Evolutionary conservation across 495 filamentous ascomycete species (phyloP).

Genomic region (Penicillium argentinense): DNA sequence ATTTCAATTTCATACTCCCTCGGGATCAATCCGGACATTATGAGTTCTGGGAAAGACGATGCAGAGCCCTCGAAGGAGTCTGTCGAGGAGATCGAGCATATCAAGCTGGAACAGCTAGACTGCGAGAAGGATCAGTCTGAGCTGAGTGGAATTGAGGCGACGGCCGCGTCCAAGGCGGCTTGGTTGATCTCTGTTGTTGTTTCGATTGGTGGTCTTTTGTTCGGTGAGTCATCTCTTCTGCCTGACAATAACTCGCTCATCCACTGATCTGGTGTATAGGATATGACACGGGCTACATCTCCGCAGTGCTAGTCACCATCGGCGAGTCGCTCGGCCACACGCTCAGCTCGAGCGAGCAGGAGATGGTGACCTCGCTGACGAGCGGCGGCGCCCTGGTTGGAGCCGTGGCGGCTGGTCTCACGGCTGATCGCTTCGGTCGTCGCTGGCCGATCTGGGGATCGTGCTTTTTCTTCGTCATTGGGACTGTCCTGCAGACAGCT

Average conservation of each 20-base stretch:
- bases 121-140: conserved; percentile 2
- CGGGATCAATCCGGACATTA: background rate
- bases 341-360: conserved; percentile 18
- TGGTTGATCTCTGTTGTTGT: conserved; percentile 20
- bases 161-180: conserved; percentile 14
- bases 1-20: background rate
- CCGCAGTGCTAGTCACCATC: conserved; percentile 17
- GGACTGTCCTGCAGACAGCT: conserved; percentile 41
- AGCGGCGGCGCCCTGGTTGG: conserved; percentile 34
- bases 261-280: conserved; percentile 1
- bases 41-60: background rate
- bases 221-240: background rate
- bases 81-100: conserved; percentile 15
- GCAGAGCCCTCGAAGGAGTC: background rate
- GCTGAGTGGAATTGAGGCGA: conserved; percentile 14
- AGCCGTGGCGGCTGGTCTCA: conserved; percentile 46
- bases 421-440: conserved; percentile 51
- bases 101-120: conserved; percentile 3
- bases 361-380: conserved; percentile 20
- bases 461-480: conserved; percentile 47
- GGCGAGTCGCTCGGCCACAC: conserved; percentile 9
- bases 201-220: conserved; percentile 17
- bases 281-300: conserved; percentile 23
- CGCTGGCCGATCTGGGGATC: conserved; percentile 49
- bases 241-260: background rate